Evolutionary conservation across 1,284 basidiomycete genomes (phyloP), one percentile per base, ranked within the genome.

Genomic region (Ceratorhiza oryzae-sativae): DNA sequence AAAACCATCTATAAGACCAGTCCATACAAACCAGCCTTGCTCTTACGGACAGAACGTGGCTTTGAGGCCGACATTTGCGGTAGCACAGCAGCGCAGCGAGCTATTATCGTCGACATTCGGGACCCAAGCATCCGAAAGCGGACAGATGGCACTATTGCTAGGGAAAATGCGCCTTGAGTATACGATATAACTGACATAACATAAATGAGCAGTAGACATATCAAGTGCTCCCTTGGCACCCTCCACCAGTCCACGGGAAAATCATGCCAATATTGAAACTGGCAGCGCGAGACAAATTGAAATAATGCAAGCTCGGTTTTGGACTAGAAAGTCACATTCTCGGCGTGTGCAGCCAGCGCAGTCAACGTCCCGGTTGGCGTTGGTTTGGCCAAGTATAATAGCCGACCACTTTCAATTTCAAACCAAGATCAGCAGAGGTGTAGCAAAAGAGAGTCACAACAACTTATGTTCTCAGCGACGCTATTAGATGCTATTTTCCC

Each of bases 21-120:
- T n/a, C n/a, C n/a, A n/a, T n/a, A n/a, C n/a, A n/a, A n/a, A n/a
- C n/a, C n/a, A n/a, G n/a, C n/a, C n/a, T n/a, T n/a, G n/a, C n/a
- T n/a, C n/a, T 56, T 56, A 56, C 27, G 63, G 63, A 51, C 63
- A 68, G 63, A 68, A 68, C 13, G 39, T 56, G 25, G 56, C 63
- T 13, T 41, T 55, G 1, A 68, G 20, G 1, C 51, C 63, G 30
- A 68, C 63, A 15, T 46, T 56, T 10, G 63, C 49, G 15, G 51
- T 41, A 27, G 34, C 20, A n/a, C 49, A 68, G 51, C 55, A 68
- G 20, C 63, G 49, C 46, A 56, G 20, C 36, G 63, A 68, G 51
- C 63, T 68, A 1, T 39, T 51, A 32, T 68, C 63, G 36, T 68
- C 63, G 23, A 45, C 25, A 36, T 56, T 56, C 18, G 63, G 49